Evolutionary conservation across 75 land plant species (phyloP).

Genomic region (Chamaecyparis obtusa): DNA sequence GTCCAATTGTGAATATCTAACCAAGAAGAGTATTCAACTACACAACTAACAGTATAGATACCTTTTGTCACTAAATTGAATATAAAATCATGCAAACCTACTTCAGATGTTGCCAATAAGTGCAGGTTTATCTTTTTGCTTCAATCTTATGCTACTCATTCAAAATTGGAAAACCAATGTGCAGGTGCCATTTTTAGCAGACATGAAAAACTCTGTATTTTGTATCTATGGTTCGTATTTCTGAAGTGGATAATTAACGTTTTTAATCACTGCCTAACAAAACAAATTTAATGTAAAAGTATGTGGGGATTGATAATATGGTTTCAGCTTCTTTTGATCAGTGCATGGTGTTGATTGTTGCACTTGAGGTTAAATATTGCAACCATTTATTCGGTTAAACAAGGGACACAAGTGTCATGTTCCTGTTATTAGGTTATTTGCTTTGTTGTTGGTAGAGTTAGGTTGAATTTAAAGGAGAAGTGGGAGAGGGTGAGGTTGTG

Average conservation of each 20-base stretch:
- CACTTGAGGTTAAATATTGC: not conserved
- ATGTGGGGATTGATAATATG: not conserved
- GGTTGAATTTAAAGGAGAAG: too few relatives aligned
- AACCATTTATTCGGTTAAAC: too few relatives aligned
- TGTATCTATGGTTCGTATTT: not conserved
- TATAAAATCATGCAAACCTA: not conserved
- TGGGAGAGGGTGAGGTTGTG: too few relatives aligned
- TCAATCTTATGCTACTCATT: not conserved
- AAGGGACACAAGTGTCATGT: too few relatives aligned
- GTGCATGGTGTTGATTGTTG: not conserved
- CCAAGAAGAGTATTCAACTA: conserved; percentile 32
- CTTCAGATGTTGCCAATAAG: not conserved
- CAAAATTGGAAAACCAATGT: not conserved
- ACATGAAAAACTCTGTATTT: not conserved
- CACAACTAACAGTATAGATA: conserved; percentile 17
- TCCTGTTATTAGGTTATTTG: too few relatives aligned
- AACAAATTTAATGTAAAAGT: not conserved
- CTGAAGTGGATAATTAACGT: not conserved
- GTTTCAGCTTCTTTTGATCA: not conserved
- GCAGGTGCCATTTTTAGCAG: not conserved
- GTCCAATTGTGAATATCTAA: conserved; percentile 24
- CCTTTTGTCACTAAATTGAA: conserved; percentile 20
- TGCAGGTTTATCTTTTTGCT: conserved; percentile 4
- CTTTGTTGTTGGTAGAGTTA: too few relatives aligned
- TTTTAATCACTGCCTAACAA: not conserved